Evolutionary conservation across 768 basidiomycete genomes (phyloP).

Genomic region (Lyophyllum semitale): DNA sequence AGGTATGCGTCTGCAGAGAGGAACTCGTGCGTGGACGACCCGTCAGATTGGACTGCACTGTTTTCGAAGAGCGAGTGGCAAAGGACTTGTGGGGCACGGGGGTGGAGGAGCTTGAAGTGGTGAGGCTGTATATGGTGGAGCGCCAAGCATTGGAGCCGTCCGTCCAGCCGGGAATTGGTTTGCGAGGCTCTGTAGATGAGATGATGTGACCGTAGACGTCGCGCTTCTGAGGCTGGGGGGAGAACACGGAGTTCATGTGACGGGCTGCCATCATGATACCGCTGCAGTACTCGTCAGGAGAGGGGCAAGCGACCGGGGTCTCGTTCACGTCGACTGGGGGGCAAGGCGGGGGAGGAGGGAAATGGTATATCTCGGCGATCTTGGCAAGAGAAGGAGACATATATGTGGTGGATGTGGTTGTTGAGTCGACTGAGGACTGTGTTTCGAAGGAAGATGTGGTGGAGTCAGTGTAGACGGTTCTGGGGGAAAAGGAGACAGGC

Average conservation of each 20-base stretch:
- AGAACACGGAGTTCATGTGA: constrained; percentile 48
- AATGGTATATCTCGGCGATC: constrained; percentile 39
- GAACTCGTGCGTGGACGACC: constrained; percentile 21
- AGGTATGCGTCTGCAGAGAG: constrained; percentile 10
- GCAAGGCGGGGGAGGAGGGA: constrained; percentile 56
- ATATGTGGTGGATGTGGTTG: constrained; percentile 26
- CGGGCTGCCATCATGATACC: constrained; percentile 74
- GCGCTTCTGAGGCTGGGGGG: constrained; percentile 43
- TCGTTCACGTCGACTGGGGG: constrained; percentile 40
- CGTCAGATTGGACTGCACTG: constrained; percentile 50
- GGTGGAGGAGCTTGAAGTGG: constrained; percentile 37
- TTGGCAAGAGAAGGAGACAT: constrained; percentile 31
- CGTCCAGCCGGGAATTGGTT: constrained; percentile 66
- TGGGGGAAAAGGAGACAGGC: constrained; percentile 22
- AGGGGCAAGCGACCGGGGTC: constrained; percentile 20
- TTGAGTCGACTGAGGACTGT: constrained; percentile 41
- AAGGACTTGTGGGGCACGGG: constrained; percentile 43
- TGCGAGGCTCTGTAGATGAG: constrained; percentile 35
- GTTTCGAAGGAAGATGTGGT: constrained; percentile 41
- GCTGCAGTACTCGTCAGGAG: constrained; percentile 44
- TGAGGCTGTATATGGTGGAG: constrained; percentile 58
- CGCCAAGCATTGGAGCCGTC: constrained; percentile 71
- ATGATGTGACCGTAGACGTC: constrained; percentile 30
- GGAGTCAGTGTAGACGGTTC: constrained; percentile 43
- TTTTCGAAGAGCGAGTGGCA: constrained; percentile 49